Percentiles rank a stretch among this genome's conserved stretches.
phyloP scores from a whole-genome alignment of 495 filamentous ascomycete species.

The Daldinia loculata region DNA sequence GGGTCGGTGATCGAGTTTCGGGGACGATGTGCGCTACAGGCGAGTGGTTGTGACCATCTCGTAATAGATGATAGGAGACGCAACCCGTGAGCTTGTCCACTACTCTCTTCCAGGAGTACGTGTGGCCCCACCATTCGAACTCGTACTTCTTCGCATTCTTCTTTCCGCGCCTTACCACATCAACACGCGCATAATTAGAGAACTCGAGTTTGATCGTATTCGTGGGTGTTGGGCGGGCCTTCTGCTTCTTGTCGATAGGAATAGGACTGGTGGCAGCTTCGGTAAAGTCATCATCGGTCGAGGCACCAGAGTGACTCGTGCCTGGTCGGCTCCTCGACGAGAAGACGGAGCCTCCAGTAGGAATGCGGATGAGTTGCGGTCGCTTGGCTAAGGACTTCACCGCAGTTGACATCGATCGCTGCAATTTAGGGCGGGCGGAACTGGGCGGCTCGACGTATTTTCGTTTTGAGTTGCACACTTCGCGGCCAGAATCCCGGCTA shows the following conservation, averaged over 20 bases:
- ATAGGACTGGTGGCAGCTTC: slow-evolving; percentile 51
- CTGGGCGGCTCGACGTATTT: slow-evolving; percentile 66
- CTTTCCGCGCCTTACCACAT: slow-evolving; percentile 75
- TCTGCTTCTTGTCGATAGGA: slow-evolving; percentile 48
- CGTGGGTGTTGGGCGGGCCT: slow-evolving; percentile 60
- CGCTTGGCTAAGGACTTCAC: slow-evolving; percentile 72
- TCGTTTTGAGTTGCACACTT: slow-evolving; percentile 86
- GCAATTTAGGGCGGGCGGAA: slow-evolving; percentile 56
- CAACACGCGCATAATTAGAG: slow-evolving; percentile 95
- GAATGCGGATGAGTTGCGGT: slow-evolving; percentile 61
- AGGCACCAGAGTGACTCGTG: slow-evolving; percentile 51
- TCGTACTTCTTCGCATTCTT: slow-evolving; percentile 82
- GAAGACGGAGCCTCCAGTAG: slow-evolving; percentile 53
- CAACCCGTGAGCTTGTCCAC: slow-evolving; percentile 66
- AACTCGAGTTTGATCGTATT: slow-evolving; percentile 91
- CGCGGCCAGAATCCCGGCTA: slow-evolving; percentile 89
- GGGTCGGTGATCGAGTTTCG: slow-evolving; percentile 72
- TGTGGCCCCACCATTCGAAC: slow-evolving; percentile 89
- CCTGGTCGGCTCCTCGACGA: slow-evolving; percentile 53
- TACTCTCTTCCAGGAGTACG: slow-evolving; percentile 85
- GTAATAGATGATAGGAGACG: slow-evolving; percentile 80
- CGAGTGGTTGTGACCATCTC: slow-evolving; percentile 66
- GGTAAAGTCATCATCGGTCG: slow-evolving; percentile 59
- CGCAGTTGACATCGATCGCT: slow-evolving; percentile 78
- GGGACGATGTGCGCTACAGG: slow-evolving; percentile 86